Conservation (phyloP, 345 rosid genomes). For the Psidium guajava region DNA sequence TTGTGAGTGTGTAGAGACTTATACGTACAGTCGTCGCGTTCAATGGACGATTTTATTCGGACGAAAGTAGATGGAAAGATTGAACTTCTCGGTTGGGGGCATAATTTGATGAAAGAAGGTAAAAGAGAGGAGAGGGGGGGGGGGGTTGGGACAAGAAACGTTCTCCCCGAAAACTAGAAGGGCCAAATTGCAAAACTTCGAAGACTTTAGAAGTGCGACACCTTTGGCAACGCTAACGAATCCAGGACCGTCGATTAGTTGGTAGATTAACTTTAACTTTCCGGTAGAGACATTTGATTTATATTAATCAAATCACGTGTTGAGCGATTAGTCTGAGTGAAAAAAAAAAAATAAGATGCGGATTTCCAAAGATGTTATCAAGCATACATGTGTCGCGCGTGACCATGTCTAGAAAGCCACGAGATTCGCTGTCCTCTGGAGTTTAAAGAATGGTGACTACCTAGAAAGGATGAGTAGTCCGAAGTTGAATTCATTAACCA, state of each 20-base stretch:
- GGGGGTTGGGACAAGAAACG: background rate
- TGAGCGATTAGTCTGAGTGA: background rate
- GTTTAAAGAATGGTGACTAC: background rate
- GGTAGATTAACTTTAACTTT: background rate
- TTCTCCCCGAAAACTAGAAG: background rate
- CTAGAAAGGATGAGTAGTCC: background rate
- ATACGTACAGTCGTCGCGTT: background rate
- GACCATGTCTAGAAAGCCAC: background rate
- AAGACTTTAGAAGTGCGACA: background rate
- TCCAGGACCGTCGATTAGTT: background rate
- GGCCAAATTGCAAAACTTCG: background rate
- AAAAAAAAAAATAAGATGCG: background rate
- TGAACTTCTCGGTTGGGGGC: background rate
- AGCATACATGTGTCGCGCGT: background rate
- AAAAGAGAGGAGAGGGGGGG: too few species aligned
- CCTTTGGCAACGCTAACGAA: background rate
- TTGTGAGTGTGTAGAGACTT: background rate
- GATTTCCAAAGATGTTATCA: background rate
- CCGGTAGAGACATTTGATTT: background rate
- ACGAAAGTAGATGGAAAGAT: background rate
- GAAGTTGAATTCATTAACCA: accelerated
- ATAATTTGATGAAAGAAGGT: background rate
- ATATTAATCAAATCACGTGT: background rate
- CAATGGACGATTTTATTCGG: background rate
- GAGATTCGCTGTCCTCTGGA: background rate